These are phyloP conservation scores for Aspergillus fumigatus DNA, from an alignment of 2,329 filamentous ascomycete species.

Conservation along the genomic window DNA sequence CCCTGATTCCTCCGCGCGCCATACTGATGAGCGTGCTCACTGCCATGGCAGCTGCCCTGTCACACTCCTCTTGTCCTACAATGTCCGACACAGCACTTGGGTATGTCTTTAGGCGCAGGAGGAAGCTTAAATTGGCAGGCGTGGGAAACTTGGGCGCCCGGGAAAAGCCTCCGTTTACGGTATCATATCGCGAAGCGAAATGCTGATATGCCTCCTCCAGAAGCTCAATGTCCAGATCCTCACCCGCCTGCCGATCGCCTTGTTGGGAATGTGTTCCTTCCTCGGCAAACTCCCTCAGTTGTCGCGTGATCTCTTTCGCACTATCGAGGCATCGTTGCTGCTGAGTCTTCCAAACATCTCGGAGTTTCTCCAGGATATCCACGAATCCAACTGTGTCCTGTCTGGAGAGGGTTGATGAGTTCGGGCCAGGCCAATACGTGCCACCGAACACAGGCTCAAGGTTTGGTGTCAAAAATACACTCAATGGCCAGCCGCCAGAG, in stretches of 20 bases:
- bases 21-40: constrained; percentile 76
- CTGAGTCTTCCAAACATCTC: constrained; percentile 72
- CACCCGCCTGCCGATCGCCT: constrained; percentile 48
- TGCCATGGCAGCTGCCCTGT: constrained; percentile 71
- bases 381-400: constrained; percentile 71
- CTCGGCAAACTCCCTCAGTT: constrained; percentile 81
- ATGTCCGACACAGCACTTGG: constrained; percentile 72
- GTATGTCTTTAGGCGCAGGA: constrained; percentile 69
- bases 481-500: constrained; percentile 88
- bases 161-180: constrained; percentile 73
- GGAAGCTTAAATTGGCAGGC: constrained; percentile 75
- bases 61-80: constrained; percentile 76
- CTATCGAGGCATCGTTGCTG: constrained; percentile 77
- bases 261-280: constrained; percentile 64
- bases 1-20: constrained; percentile 65
- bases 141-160: constrained; percentile 83
- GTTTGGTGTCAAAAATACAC: constrained; percentile 92
- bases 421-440: constrained; percentile 89
- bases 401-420: constrained; percentile 47
- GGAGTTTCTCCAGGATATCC: constrained; percentile 74
- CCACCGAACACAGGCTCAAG: constrained; percentile 93
- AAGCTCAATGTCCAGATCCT: constrained; percentile 80
- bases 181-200: constrained; percentile 76
- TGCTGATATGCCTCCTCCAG: constrained; percentile 84
- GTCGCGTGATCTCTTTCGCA: constrained; percentile 73